phyloP scores from a whole-genome alignment of 805 yeast genomes.

The Barnettozyma botsteinii region DNA sequence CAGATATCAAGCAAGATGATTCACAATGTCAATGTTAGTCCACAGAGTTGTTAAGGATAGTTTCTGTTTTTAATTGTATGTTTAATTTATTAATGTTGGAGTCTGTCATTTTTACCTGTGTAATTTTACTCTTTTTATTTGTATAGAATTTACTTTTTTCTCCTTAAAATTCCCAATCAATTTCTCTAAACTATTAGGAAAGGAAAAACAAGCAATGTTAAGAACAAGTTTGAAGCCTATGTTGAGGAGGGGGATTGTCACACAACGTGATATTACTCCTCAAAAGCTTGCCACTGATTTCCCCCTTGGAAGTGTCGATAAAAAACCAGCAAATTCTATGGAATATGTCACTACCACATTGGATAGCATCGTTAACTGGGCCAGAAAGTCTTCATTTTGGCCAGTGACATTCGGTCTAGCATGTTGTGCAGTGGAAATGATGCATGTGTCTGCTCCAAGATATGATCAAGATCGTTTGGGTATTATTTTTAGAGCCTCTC shows the following conservation, averaged over 20 bases:
- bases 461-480: slow-evolving; percentile 91
- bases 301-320: slow-evolving; percentile 18
- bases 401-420: slow-evolving; percentile 90
- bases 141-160: no score
- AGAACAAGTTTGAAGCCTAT: slow-evolving; percentile 5
- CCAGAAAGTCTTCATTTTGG: slow-evolving; percentile 88
- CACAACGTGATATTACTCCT: slow-evolving; percentile 16
- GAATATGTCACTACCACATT: slow-evolving; percentile 80
- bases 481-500: slow-evolving; percentile 88
- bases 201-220: slow-evolving; percentile 6
- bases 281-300: slow-evolving; percentile 17
- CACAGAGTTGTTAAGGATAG: background rate
- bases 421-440: slow-evolving; percentile 93
- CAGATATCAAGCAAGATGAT: slow-evolving; percentile 20
- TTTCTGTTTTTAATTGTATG: no score
- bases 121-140: no score
- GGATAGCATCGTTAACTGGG: slow-evolving; percentile 85
- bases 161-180: background rate
- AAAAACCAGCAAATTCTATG: slow-evolving; percentile 48
- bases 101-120: no score
- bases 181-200: no score
- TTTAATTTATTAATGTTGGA: no score
- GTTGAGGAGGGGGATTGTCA: slow-evolving; percentile 14
- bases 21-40: slow-evolving; percentile 23
- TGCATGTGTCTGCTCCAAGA: slow-evolving; percentile 88